A percentile compares a stretch with the other conserved stretches of the same genome.
Conservation (phyloP, 345 rosid genomes). For the Schrenkiella parvula region DNA sequence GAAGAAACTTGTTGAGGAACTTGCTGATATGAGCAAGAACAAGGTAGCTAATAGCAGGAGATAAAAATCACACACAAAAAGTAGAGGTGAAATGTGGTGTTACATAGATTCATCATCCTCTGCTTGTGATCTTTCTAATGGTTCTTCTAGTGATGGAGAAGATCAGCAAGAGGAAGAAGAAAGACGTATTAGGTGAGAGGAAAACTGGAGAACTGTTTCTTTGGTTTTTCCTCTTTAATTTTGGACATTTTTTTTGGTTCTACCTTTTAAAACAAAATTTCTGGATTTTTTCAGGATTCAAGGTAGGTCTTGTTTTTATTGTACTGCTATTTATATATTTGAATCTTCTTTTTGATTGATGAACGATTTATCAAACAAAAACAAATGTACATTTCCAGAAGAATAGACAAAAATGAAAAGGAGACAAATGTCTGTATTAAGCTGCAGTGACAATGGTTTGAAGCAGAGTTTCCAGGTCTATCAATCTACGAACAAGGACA, state of each 20-base stretch:
- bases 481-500: conserved; percentile 3
- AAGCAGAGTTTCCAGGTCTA: conserved; percentile 30
- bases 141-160: background rate
- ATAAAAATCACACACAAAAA: conserved; percentile 10
- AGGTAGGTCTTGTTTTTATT: conserved; percentile 26
- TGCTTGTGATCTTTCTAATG: conserved; percentile 12
- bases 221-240: conserved; percentile 11
- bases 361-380: background rate
- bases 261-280: background rate
- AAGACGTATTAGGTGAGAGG: conserved; percentile 11
- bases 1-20: conserved; percentile 81
- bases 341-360: background rate
- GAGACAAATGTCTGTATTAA: background rate
- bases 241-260: background rate
- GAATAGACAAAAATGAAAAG: background rate
- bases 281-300: conserved; percentile 23
- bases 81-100: conserved; percentile 4
- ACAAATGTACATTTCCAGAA: conserved; percentile 5
- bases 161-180: conserved; percentile 12
- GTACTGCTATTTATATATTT: conserved; percentile 14
- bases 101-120: conserved; percentile 7
- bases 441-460: conserved; percentile 20
- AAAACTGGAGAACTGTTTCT: background rate
- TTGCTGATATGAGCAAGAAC: conserved; percentile 83
- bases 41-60: conserved; percentile 72